phyloP scores from a whole-genome alignment of 768 basidiomycete genomes.

The Holtermanniella nyarrowii region DNA sequence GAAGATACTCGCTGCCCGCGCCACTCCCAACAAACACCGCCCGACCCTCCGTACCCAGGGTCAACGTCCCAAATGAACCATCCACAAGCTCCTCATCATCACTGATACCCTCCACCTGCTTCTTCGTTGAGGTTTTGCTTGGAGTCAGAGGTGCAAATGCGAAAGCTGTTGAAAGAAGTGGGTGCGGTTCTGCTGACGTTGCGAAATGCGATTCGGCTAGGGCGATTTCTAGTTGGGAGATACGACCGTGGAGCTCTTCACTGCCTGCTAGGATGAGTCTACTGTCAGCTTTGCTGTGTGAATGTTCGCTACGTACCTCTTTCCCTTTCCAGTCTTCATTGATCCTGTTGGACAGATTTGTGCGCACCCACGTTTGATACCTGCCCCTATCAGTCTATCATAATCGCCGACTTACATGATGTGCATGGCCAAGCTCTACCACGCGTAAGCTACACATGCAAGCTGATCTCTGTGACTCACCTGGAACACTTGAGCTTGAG shows the following conservation, averaged over 20 bases:
- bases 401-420: slow-evolving; percentile 18
- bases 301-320: slow-evolving; percentile 14
- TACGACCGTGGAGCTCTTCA: slow-evolving; percentile 35
- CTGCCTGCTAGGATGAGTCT: slow-evolving; percentile 35
- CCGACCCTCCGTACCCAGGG: slow-evolving; percentile 30
- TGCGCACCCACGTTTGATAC: slow-evolving; percentile 33
- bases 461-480: slow-evolving; percentile 3
- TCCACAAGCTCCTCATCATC: slow-evolving; percentile 27
- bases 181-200: slow-evolving; percentile 19
- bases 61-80: slow-evolving; percentile 33
- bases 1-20: slow-evolving; percentile 32
- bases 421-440: slow-evolving; percentile 34
- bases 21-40: slow-evolving; percentile 33
- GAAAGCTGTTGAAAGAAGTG: slow-evolving; percentile 28
- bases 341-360: slow-evolving; percentile 38
- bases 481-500: slow-evolving; percentile 37
- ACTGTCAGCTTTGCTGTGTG: background rate
- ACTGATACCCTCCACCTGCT: slow-evolving; percentile 1
- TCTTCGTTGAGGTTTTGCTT: background rate
- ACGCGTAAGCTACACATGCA: background rate
- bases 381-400: slow-evolving; percentile 4
- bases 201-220: slow-evolving; percentile 30
- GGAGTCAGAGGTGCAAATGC: slow-evolving; percentile 26
- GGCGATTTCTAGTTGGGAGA: slow-evolving; percentile 33
- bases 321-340: slow-evolving; percentile 34